Base-by-base conservation (phyloP, 2,329 filamentous ascomycete species). In the Apiospora kogelbergensis region DNA sequence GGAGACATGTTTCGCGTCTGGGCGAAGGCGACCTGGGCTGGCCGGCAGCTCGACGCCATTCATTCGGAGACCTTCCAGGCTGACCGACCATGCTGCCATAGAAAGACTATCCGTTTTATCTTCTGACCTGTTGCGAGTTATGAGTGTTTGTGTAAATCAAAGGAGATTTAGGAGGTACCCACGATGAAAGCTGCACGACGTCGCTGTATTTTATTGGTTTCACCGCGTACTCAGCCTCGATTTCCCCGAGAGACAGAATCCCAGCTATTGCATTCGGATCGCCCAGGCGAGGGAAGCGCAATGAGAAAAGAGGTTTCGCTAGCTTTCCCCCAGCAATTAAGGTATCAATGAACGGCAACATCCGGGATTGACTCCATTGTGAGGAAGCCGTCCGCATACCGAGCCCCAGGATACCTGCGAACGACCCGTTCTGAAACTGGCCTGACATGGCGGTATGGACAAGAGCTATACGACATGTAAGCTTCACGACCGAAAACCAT, bases 281-380 rank as follows among this genome's bases (percentile, higher is more conserved):
- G 22, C 46, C 66, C n/a, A 42, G 22, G 26, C 66, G 53, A 11
- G 66, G 66, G 15, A 53, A 67, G 15, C 66, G 46, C 40, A 67
- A n/a, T 6, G 66, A 67, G 33, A 67, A 67, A 17, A 67, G 66
- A 15, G 66, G 66, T 22, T 60, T 57, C 17, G 26, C 53, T 11
- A 67, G 66, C 40, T 63, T 63, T 5, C 66, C 26, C 22, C 60
- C 48, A n/a, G 33, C 22, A 13, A 67, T 45, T 15, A 67, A 42
- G 1, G 37, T 67, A 6, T 63, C 66, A 9, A 67, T 22, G 42
- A 67, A 7, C 13, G 66, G 30, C 17, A 63, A 24, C 42, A 41
- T 67, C 33, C 37, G 26, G 22, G 30, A 63, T 6, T 41, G 17
- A 10, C 44, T 24, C 66, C 66, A 67, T 24, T 42, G 33, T 15